Evolutionary conservation across 306 rosid genomes (phyloP).

Genomic region (Sesbania bispinosa): DNA sequence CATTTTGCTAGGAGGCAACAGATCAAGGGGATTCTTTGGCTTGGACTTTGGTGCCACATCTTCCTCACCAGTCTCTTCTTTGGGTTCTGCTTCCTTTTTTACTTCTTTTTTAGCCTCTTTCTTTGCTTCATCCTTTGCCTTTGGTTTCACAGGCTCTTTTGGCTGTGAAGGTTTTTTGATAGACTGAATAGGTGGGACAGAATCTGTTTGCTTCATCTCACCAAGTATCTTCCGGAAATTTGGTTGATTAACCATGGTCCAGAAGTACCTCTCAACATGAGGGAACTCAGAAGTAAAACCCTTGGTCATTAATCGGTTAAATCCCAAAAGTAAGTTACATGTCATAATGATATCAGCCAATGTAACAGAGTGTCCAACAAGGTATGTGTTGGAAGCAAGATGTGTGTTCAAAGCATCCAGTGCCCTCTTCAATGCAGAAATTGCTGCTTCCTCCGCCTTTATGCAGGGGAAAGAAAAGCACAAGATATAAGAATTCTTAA

Average conservation of each 20-base stretch:
- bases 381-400: slow-evolving; percentile 70
- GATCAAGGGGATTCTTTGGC: slow-evolving; percentile 50
- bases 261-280: background rate
- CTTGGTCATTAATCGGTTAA: slow-evolving; percentile 43
- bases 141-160: background rate
- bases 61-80: background rate
- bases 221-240: slow-evolving; percentile 50
- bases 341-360: slow-evolving; percentile 69
- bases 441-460: slow-evolving; percentile 73
- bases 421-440: slow-evolving; percentile 56
- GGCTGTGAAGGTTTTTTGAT: background rate
- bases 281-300: too few species aligned
- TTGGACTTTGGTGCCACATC: slow-evolving; percentile 50
- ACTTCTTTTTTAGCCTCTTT: background rate
- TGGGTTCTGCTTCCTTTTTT: background rate
- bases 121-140: background rate
- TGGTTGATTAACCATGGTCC: background rate
- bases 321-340: slow-evolving; percentile 49
- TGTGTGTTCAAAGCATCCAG: slow-evolving; percentile 61
- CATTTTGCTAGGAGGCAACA: slow-evolving; percentile 49
- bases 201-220: slow-evolving; percentile 52
- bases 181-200: background rate
- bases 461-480: background rate
- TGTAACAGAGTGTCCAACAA: slow-evolving; percentile 76
- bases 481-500: background rate